Conservation (phyloP, 2,329 filamentous ascomycete species). For the Fusarium sp. region DNA sequence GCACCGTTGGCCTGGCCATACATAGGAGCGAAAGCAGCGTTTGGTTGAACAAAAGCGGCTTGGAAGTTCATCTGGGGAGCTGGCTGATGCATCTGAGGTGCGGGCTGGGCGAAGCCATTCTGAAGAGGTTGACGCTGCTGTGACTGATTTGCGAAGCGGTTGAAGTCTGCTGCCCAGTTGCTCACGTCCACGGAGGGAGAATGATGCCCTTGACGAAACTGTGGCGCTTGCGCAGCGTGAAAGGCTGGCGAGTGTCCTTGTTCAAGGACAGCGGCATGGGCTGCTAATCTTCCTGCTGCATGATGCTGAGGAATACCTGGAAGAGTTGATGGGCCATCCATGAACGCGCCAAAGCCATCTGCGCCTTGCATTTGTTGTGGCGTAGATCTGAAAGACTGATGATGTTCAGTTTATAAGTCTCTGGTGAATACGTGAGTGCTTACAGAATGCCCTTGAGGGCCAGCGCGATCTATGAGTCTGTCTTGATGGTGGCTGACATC, state of each 20-base stretch:
- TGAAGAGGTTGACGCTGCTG: conserved; percentile 40
- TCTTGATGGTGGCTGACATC: conserved; percentile 55
- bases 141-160: conserved; percentile 42
- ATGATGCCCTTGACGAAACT: conserved; percentile 37
- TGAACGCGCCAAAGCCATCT: conserved; percentile 49
- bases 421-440: conserved; percentile 13
- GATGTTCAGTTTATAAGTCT: neutral
- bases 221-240: conserved; percentile 33
- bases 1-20: conserved; percentile 42
- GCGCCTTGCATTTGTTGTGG: conserved; percentile 42
- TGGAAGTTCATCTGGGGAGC: conserved; percentile 43
- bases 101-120: conserved; percentile 29
- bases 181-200: conserved; percentile 37
- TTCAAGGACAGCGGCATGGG: conserved; percentile 47
- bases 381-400: conserved; percentile 48
- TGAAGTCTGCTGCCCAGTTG: conserved; percentile 52
- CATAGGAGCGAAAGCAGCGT: conserved; percentile 41
- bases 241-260: conserved; percentile 37
- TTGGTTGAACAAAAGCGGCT: conserved; percentile 43
- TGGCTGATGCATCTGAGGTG: conserved; percentile 40
- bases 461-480: conserved; percentile 46
- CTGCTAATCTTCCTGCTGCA: conserved; percentile 47
- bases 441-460: conserved; percentile 44
- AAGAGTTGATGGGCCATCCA: conserved; percentile 43
- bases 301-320: conserved; percentile 46